A percentile compares a stretch with the other conserved stretches of the same genome.
Conservation (phyloP, 768 basidiomycete species). For the Phanerochaete sordida region DNA sequence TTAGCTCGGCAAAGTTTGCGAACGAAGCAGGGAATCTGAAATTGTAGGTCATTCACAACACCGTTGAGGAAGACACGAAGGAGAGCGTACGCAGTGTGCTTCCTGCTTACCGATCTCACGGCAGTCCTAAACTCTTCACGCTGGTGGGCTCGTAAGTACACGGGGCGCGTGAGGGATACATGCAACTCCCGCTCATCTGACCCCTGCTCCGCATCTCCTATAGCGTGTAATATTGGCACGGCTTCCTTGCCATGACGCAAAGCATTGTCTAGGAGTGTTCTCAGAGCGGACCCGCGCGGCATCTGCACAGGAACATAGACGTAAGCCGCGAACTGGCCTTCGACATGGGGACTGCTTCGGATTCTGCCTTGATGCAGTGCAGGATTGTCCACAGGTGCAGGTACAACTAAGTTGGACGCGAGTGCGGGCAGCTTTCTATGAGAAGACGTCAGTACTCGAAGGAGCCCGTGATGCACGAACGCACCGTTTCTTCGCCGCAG, state of each 20-base stretch:
- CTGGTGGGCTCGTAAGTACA: constrained; percentile 78
- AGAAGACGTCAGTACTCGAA: not conserved
- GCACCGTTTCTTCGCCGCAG: not conserved
- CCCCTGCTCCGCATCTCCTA: constrained; percentile 27
- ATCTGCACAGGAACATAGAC: constrained; percentile 67
- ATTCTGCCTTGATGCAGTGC: constrained; percentile 80
- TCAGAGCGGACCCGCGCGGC: constrained; percentile 39
- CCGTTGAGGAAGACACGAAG: not conserved
- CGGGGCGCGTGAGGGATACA: constrained; percentile 80
- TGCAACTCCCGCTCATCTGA: constrained; percentile 53
- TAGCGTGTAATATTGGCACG: constrained; percentile 46
- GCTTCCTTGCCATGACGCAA: constrained; percentile 38
- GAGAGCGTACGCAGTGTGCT: not conserved
- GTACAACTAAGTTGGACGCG: constrained; percentile 41
- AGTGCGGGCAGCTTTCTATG: constrained; percentile 55
- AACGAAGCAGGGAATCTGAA: constrained; percentile 73
- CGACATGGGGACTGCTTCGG: constrained; percentile 73
- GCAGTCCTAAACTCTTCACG: constrained; percentile 65
- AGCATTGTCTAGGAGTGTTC: constrained; percentile 42
- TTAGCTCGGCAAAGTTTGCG: constrained; percentile 62
- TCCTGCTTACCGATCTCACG: constrained; percentile 42
- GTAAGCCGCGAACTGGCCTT: constrained; percentile 82
- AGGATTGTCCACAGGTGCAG: constrained; percentile 67
- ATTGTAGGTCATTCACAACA: not conserved
- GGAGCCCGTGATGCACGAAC: not conserved